Evolutionary conservation across 345 rosid species (phyloP), one percentile per base, ranked within the genome.

Genomic region (Microthlaspi erraticum): DNA sequence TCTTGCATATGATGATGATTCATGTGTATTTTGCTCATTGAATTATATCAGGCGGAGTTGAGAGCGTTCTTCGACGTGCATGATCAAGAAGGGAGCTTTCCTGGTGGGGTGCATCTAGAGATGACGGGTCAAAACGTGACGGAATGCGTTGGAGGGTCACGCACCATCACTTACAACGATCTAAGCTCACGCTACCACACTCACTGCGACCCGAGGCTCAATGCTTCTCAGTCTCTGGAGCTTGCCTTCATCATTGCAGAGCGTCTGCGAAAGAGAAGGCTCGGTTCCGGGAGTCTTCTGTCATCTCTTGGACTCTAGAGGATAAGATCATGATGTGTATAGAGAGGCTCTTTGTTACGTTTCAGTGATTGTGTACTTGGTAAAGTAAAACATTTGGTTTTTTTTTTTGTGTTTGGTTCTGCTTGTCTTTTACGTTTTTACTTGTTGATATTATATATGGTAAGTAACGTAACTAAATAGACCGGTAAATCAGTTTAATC

Each of bases 101-200:
- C 87, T 41, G 87, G 87, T 29, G 85, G 87, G 7, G 83, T 84
- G 9, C 87, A 84, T 59, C 71, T 81, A 10, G 88, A 84, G 62
- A 84, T 84, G 88, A 84, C 88, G 0, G 88, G 88, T 2, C 88
- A 84, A 75, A 81, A 83, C 53, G 87, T 83, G n/a, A 83, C 87
- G 5, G 87, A 84, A 64, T 84, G 87, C 54, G 80, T 84, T 11
- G 87, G 87, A 70, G 85, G 87, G 26, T 78, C 85, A 26, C 83
- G 83, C 66, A 76, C 83, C 16, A 68, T 84, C 49, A 84, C 87
- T 12, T 84, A 79, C 48, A 83, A 81, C 51, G 87, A 84, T 66
- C 44, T 84, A 66, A 84, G 81, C 77, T 84, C 87, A 0, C 83
- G 85, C 5, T 84, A 84, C 62, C 85, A 83, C 58, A 83, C 87